These are phyloP conservation scores for Diplocarpon rosae DNA, from an alignment of 2,329 filamentous ascomycete species.

Conservation along the genomic window DNA sequence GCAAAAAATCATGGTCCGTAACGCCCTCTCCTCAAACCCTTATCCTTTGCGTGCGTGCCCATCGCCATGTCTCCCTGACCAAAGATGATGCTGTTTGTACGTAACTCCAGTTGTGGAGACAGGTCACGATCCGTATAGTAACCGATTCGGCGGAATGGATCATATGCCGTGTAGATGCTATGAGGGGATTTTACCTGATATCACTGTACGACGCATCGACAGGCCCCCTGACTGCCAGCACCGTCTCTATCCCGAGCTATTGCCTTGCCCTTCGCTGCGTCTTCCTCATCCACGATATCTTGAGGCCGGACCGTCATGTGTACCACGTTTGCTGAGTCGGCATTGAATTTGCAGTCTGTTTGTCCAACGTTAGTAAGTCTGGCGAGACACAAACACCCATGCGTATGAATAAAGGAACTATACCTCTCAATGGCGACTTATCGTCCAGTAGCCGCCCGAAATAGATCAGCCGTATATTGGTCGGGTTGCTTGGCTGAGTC, in stretches of 20 bases:
- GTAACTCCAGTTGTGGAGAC: background rate
- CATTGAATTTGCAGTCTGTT: conserved; percentile 68
- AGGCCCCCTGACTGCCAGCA: conserved; percentile 45
- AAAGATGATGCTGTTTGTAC: conserved; percentile 1
- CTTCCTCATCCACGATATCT: conserved; percentile 67
- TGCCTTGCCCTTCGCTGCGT: conserved; percentile 25
- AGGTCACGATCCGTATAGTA: background rate
- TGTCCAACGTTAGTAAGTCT: background rate
- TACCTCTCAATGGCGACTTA: conserved; percentile 76
- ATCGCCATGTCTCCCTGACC: background rate
- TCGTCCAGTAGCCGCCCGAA: conserved; percentile 88
- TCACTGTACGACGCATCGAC: conserved; percentile 50
- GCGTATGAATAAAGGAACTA: background rate
- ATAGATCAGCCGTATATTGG: conserved; percentile 80
- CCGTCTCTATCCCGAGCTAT: conserved; percentile 37
- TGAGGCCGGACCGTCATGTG: conserved; percentile 89
- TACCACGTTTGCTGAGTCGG: conserved; percentile 70
- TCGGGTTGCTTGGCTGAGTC: conserved; percentile 71
- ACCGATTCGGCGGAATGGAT: background rate
- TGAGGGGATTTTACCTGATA: no score
- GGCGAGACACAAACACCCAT: background rate
- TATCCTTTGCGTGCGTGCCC: background rate
- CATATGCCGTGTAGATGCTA: background rate
- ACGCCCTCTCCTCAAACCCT: background rate
- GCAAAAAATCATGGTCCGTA: conserved; percentile 1